Evolutionary conservation across 169 alveolate species (phyloP), one percentile per base, ranked within the genome.

Genomic region (Babesia bovis): DNA sequence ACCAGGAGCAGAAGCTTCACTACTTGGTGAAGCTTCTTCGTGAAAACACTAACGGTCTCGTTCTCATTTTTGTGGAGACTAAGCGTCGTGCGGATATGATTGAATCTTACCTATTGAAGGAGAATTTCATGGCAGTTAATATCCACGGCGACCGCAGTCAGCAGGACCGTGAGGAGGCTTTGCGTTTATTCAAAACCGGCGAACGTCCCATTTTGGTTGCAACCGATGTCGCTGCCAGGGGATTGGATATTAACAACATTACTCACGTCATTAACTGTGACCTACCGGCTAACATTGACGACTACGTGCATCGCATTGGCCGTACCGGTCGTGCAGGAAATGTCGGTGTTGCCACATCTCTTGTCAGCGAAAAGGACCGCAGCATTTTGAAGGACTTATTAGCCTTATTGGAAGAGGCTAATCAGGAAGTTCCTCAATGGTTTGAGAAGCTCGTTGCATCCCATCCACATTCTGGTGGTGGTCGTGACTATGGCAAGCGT

Each of bases 241-340:
- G 99, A 0, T 82, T 97, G 26, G 99, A 98, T 78, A 96, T 98
- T 52, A 96, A 97, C 15, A 92, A 96, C 73, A 97, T 97, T 44
- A 93, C 94, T 32, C 96, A 91, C 63, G 99, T 97, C 23, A 92
- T 98, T 35, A 95, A 96, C 87, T 95, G 93, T 69, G 99, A 97
- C 83, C 90, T 96, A 42, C 99, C 99, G 17, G 90, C 94, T 57
- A 95, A 96, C 78, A 92, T 91, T 21, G 97, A 95, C 76, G 97
- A 94, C 69, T 97, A 97, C 85, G 96, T 97, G 36, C 99, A 96
- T 87, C 72, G 96, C 60, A 96, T 97, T 47, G 99, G 99, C 32
- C 93, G 99, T 82, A 97, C 99, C 13, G 99, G 99, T 10, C 89
- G 99, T 60, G 99, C 98, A 17, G 99, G 99, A n/a, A 95, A 94